Base-by-base conservation (phyloP, 345 rosid species). In the Eutrema yunnanense region DNA sequence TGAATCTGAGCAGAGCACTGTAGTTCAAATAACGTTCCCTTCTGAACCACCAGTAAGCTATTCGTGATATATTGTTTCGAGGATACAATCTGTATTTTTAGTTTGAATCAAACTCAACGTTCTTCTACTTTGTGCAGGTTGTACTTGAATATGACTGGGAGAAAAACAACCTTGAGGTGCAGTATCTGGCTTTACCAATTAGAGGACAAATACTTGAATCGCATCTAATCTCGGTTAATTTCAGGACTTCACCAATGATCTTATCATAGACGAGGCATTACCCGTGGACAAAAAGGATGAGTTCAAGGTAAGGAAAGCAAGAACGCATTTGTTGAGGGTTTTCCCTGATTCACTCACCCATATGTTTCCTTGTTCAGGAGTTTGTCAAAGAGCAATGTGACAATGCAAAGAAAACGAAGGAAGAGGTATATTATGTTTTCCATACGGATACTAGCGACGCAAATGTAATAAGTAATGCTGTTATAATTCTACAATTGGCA, bases 81-180 rank as follows among this genome's bases (percentile, higher is more conserved):
- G 19, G 9, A 43, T 32, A 43, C 6, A 55, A 4, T 41, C 2
- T 54, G 53, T 34, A 43, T 13, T 63, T 49, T 30, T 54, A 43
- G 27, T 36, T 38, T 27, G 48, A 51, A 16, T 66, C 61, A 16
- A 50, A n/a, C 62, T 59, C 22, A 40, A 33, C 16, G 33, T 42
- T 76, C 69, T 44, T 38, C 51, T 72, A 9, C 33, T 26, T 29
- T 66, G 67, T 86, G 82, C 89, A 91, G 96, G 78, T 91, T 70
- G 74, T 80, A 32, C 82, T 91, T 62, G 94, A 89, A 74, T 91
- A 83, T 75, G 97, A 94, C 82, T 89, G 96, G 98, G 90, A 79
- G 42, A 12, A 79, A 19, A 91, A 88, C 50, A 84, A 85, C 57
- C 78, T 88, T 71, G 90, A 94, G 87, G 98, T 94, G 81, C 51